A percentile compares a stretch with the other conserved stretches of the same genome.
Conservation (phyloP, 1,139 yeast genomes). For the Geotrichum bryndzae region DNA sequence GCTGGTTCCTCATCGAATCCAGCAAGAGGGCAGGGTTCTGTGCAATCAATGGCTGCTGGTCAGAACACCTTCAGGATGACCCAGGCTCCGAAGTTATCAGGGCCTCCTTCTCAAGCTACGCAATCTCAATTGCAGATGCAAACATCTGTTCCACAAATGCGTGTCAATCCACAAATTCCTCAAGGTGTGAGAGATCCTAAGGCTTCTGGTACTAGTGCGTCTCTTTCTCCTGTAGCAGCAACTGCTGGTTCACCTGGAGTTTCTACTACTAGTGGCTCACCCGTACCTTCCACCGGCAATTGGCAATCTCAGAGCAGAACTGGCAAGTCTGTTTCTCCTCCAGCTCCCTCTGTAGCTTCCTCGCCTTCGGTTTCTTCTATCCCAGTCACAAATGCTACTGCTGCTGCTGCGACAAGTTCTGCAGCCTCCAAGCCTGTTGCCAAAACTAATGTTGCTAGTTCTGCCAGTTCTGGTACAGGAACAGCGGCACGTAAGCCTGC, state of each 20-base stretch:
- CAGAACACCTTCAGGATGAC: slow-evolving; percentile 25
- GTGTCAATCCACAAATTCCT: slow-evolving; percentile 22
- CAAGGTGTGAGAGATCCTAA: neutral
- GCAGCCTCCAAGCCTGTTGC: neutral
- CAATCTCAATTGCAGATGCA: slow-evolving; percentile 17
- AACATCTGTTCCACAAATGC: slow-evolving; percentile 25
- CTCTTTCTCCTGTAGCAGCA: neutral
- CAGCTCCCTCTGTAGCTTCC: neutral
- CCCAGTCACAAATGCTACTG: neutral
- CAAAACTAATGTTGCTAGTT: slow-evolving; percentile 17
- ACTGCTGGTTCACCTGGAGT: neutral
- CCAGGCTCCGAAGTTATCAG: slow-evolving; percentile 7
- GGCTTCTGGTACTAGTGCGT: neutral
- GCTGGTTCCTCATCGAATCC: neutral
- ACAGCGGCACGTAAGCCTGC: slow-evolving; percentile 20
- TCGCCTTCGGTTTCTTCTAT: neutral
- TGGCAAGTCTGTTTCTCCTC: neutral
- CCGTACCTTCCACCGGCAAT: neutral
- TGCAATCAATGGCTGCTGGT: slow-evolving; percentile 26
- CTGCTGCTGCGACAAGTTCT: neutral
- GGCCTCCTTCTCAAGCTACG: slow-evolving; percentile 14
- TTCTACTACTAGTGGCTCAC: neutral
- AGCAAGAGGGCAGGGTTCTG: slow-evolving; percentile 14
- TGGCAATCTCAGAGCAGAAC: neutral
- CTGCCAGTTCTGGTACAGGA: slow-evolving; percentile 13